phyloP scores from a whole-genome alignment of 2,329 filamentous ascomycete species.

The Cordyceps cateniannulata region DNA sequence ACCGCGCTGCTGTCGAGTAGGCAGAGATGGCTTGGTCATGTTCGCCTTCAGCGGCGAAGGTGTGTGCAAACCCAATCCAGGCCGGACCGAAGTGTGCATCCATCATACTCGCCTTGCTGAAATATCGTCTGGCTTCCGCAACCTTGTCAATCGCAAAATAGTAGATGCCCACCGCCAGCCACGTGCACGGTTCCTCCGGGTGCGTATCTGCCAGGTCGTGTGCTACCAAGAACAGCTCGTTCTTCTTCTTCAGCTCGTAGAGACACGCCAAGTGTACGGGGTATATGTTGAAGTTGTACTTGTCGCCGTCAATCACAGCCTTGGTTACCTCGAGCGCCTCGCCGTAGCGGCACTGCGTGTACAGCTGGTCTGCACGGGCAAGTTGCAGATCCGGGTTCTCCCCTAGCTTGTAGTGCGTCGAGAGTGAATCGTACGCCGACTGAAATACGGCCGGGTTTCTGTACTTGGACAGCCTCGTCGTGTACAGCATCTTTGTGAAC shows the following conservation, averaged over 20 bases:
- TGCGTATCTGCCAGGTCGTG: conserved; percentile 90
- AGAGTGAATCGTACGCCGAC: conserved; percentile 80
- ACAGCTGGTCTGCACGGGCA: conserved; percentile 82
- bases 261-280: conserved; percentile 88
- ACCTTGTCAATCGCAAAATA: conserved; percentile 87
- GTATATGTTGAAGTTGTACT: conserved; percentile 83
- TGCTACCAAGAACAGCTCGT: conserved; percentile 82
- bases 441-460: conserved; percentile 78
- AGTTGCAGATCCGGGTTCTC: conserved; percentile 86
- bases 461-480: conserved; percentile 91
- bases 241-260: conserved; percentile 80
- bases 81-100: conserved; percentile 95
- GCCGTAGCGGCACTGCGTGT: conserved; percentile 89
- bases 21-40: conserved; percentile 97
- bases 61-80: conserved; percentile 98
- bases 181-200: conserved; percentile 84
- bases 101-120: conserved; percentile 96
- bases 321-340: conserved; percentile 81
- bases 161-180: conserved; percentile 91
- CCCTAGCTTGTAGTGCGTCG: conserved; percentile 84
- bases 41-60: conserved; percentile 94
- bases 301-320: conserved; percentile 72
- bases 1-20: conserved; percentile 86
- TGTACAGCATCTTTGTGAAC: conserved; percentile 95
- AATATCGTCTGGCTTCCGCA: conserved; percentile 88